Evolutionary conservation across 2,329 filamentous ascomycete species (phyloP).

Genomic region (Chrysosphaeria jannelii): DNA sequence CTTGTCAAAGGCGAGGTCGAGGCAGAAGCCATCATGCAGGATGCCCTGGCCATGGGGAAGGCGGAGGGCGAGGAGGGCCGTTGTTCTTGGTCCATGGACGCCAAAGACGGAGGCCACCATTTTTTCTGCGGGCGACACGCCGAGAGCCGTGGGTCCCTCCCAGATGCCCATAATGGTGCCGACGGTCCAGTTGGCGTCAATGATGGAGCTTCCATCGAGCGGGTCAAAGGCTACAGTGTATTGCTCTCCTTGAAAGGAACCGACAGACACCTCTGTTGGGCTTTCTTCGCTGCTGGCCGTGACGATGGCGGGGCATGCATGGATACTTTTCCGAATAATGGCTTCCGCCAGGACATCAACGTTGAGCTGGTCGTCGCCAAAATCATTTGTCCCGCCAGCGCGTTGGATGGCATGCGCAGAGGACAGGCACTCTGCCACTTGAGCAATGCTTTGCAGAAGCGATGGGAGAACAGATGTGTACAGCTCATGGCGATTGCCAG

Average conservation of each 20-base stretch:
- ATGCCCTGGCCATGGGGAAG: conserved; percentile 10
- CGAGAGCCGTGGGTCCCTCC: conserved; percentile 16
- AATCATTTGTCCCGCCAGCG: conserved; percentile 18
- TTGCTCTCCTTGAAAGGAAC: conserved; percentile 9
- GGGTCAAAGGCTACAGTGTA: conserved; percentile 33
- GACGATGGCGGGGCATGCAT: conserved; percentile 13
- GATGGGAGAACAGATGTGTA: conserved; percentile 16
- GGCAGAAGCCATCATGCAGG: conserved; percentile 10
- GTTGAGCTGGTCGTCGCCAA: conserved; percentile 15
- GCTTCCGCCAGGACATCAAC: conserved; percentile 17
- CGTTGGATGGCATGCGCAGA: conserved; percentile 14
- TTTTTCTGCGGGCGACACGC: conserved; percentile 9
- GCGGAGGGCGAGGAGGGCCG: conserved; percentile 22
- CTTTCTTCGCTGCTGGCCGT: conserved; percentile 30
- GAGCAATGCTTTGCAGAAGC: conserved; percentile 14
- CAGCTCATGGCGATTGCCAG: too few species aligned
- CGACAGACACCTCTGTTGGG: conserved; percentile 15
- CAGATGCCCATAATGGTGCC: conserved; percentile 30
- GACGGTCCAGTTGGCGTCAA: conserved; percentile 25
- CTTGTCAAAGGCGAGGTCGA: conserved; percentile 17
- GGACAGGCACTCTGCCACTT: conserved; percentile 15
- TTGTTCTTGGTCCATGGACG: conserved; percentile 23
- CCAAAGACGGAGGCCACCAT: conserved; percentile 21
- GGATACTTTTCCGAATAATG: conserved; percentile 15
- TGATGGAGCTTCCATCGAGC: conserved; percentile 30